Evolutionary conservation across 768 basidiomycete species (phyloP).

Genomic region (Mycena vitilis): DNA sequence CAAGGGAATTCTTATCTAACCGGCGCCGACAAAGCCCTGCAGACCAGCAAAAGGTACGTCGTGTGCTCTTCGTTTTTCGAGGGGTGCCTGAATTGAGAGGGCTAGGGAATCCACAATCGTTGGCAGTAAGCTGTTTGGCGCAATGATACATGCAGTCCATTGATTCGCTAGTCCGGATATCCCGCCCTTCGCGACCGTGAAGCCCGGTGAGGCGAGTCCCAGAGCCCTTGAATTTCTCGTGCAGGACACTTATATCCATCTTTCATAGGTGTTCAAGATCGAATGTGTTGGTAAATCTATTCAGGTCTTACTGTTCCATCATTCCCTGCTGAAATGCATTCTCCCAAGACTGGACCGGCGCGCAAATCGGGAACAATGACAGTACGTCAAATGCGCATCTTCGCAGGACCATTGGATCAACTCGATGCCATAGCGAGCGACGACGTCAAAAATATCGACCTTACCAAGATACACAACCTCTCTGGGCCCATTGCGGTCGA

Average conservation of each 20-base stretch:
- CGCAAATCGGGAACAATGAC: constrained; percentile 83
- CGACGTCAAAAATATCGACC: constrained; percentile 73
- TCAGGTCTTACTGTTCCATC: too few species aligned
- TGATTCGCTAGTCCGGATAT: constrained; percentile 65
- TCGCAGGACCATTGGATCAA: not conserved
- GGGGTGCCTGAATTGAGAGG: not conserved
- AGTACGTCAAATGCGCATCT: constrained; percentile 49
- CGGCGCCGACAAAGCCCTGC: constrained; percentile 44
- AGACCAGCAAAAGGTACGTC: constrained; percentile 70
- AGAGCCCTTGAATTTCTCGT: not conserved
- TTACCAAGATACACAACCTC: constrained; percentile 78
- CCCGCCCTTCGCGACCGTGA: constrained; percentile 69
- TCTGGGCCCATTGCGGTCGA: constrained; percentile 81
- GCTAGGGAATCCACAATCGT: constrained; percentile 73
- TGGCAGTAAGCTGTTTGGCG: constrained; percentile 68
- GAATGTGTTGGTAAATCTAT: constrained; percentile 67
- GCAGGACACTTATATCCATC: constrained; percentile 9
- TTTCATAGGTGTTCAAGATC: constrained; percentile 70
- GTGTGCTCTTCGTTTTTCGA: not conserved
- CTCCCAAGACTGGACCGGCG: constrained; percentile 81
- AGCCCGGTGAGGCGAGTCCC: constrained; percentile 64
- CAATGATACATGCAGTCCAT: not conserved
- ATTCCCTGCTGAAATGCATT: not conserved
- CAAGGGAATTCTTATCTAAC: constrained; percentile 1
- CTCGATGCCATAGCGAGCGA: constrained; percentile 61